phyloP scores from a whole-genome alignment of 371 early-diverging fungal genomes.

The Fennellomyces sp. region DNA sequence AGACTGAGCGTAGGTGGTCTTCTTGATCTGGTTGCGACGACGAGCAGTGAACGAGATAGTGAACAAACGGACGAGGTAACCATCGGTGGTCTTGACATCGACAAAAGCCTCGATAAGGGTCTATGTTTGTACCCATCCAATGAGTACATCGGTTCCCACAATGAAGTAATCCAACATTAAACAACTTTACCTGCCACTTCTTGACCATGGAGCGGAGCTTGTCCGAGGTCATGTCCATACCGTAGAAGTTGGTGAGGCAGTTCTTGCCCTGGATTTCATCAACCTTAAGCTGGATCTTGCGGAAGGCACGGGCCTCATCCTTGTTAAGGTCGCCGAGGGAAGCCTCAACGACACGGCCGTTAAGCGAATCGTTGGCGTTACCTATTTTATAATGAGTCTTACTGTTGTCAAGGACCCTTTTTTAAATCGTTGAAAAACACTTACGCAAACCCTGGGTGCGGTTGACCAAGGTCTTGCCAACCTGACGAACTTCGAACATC shows the following conservation, averaged over 20 bases:
- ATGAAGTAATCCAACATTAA: not conserved
- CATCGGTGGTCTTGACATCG: constrained; percentile 99
- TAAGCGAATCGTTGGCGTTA: constrained; percentile 96
- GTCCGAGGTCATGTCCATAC: constrained; percentile 99
- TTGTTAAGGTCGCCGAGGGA: constrained; percentile 98
- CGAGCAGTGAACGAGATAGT: constrained; percentile 98
- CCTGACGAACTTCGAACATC: constrained; percentile 91
- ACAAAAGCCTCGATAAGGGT: constrained; percentile 98
- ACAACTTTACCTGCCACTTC: constrained; percentile 96
- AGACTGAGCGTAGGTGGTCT: constrained; percentile 98
- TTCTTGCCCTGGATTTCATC: constrained; percentile 98
- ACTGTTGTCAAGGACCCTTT: not conserved
- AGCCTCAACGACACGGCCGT: constrained; percentile 97
- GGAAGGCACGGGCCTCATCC: constrained; percentile 94
- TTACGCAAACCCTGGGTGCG: constrained; percentile 97
- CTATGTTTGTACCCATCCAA: constrained; percentile 18
- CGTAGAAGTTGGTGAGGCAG: constrained; percentile 99
- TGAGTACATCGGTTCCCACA: not conserved
- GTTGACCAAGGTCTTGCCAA: constrained; percentile 99
- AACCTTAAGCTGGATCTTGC: constrained; percentile 98
- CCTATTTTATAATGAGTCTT: constrained; percentile 38
- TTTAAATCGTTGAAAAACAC: constrained; percentile 15
- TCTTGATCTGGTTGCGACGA: constrained; percentile 93
- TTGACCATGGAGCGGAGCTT: constrained; percentile 99
- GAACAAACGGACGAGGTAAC: constrained; percentile 98